These are phyloP conservation scores for Tritrichomonas musculus DNA, from an alignment of 208 protist genomes.

Conservation along the genomic window DNA sequence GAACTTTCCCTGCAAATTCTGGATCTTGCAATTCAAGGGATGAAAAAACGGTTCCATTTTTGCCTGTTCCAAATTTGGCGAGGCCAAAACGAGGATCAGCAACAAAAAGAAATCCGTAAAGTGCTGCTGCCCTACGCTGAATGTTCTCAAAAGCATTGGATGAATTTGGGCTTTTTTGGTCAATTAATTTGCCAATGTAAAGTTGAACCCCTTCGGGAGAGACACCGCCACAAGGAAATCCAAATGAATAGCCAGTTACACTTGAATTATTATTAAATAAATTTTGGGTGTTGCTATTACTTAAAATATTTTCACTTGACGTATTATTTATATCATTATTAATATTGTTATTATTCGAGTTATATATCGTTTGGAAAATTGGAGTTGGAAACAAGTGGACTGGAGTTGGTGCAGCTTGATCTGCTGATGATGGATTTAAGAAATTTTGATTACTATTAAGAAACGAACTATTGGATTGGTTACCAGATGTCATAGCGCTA, in stretches of 20 bases:
- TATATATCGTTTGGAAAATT: too few relatives aligned
- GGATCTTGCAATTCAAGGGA: background rate
- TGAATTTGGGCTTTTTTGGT: background rate
- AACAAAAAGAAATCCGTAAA: background rate
- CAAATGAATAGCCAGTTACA: too few relatives aligned
- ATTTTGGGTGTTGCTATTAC: background rate
- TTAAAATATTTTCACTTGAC: too few relatives aligned
- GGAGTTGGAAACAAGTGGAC: too few relatives aligned
- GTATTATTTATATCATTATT: too few relatives aligned
- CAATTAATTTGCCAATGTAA: background rate
- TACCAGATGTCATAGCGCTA: too few relatives aligned
- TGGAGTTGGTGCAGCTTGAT: background rate
- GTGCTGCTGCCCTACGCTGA: background rate
- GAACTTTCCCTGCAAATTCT: background rate
- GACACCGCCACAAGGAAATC: too few relatives aligned
- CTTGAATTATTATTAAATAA: background rate
- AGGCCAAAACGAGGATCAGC: background rate
- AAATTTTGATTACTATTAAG: too few relatives aligned
- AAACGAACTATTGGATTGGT: too few relatives aligned
- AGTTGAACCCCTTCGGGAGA: too few relatives aligned
- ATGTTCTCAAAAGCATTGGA: background rate
- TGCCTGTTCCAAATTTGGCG: background rate
- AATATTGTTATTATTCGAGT: too few relatives aligned
- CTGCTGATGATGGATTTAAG: too few relatives aligned
- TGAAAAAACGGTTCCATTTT: background rate